Evolutionary conservation across 2,329 filamentous ascomycete genomes (phyloP), one percentile per base, ranked within the genome.

Genomic region (Lachnellula occidentalis): DNA sequence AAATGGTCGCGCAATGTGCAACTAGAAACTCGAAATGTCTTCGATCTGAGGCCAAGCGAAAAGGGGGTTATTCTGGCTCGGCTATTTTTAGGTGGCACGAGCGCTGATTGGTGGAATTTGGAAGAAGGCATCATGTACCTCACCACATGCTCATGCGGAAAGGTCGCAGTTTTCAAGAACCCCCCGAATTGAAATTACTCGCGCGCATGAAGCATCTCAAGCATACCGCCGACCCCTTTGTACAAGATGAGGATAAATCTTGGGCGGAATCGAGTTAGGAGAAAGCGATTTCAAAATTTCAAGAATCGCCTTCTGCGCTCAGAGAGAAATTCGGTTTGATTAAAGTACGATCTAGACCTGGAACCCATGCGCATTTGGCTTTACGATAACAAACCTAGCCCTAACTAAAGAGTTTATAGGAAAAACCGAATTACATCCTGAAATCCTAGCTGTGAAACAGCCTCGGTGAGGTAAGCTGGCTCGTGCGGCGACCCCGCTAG

Each of bases 71-170:
- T 24, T 12, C 3, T 43, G 41, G n/a, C 19, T 43, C 41, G 41
- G 41, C 3, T 43, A 22, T 22, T 19, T 34, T 34, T 27, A 41
- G 31, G 34, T 49, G 48, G 51, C 36, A 37, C 34, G 49, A 47
- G 19, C 19, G n/a, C 27, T 54, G 55, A 55, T 52, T 57, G 55
- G 54, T 57, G 55, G 51, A 57, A 57, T 57, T 41, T 42, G 36
- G 17, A 36, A 21, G 12, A 8, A 43, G 9, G 41, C 24, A 17
- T 43, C 41, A 43, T 12, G 41, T 17, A 19, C 11, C 41, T n/a
- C 19, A n/a, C 37, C 37, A 41, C 41, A 24, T 5, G 41, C n/a
- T 22, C 2, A 19, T 22, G 41, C 41, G 21, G 41, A 43, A 43
- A 43, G n/a, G 7, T 11, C 7, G 21, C 19, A 5, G 19, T 43